Evolutionary conservation across 208 protist genomes (phyloP), one percentile per base, ranked within the genome.

Genomic region (Crithidia expoeki): DNA sequence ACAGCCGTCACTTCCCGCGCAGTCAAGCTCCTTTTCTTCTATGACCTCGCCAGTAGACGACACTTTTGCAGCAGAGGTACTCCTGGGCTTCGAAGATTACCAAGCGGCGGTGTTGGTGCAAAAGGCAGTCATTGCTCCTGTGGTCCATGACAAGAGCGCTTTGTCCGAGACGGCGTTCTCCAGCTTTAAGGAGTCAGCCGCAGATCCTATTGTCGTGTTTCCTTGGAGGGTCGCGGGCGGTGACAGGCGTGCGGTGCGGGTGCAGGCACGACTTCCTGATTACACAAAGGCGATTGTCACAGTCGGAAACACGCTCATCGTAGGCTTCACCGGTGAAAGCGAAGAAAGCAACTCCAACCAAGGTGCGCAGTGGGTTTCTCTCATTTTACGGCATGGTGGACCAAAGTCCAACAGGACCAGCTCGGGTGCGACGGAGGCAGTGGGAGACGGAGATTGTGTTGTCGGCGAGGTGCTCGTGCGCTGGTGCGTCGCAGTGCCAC

Each of bases 301-400:
- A 10, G 47, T 32, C n/a, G 57, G 56, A 42, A 66, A 23, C 47
- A 67, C 56, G 17, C 38, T 76, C 56, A 9, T 28, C 28, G 46
- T 50, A 12, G 32, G 16, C 21, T 36, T 32, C 47, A 25, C 23
- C 23, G 33, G 11, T 3, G 62, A 44, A 16, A 9, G 7, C 2
- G 10, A 12, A 21, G 3, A 19, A 30, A 23, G 12, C 2, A 46
- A 14, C 3, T 4, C 19, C 28, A n/a, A 9, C 25, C 17, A 38
- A 34, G 46, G 64, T 16, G 72, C 72, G 19, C 72, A 76, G 56
- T 76, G 72, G 72, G 47, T 76, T 25, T 63, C 72, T 10, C 72
- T 76, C 16, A 5, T 71, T 9, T 14, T 30, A 23, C 16, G 63
- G 3, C 46, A 34, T 21, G 32, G 33, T 10, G 21, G 19, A 30